These are phyloP conservation scores for Beauveria caledonica DNA, from an alignment of 2,329 filamentous ascomycete genomes.

Conservation along the genomic window DNA sequence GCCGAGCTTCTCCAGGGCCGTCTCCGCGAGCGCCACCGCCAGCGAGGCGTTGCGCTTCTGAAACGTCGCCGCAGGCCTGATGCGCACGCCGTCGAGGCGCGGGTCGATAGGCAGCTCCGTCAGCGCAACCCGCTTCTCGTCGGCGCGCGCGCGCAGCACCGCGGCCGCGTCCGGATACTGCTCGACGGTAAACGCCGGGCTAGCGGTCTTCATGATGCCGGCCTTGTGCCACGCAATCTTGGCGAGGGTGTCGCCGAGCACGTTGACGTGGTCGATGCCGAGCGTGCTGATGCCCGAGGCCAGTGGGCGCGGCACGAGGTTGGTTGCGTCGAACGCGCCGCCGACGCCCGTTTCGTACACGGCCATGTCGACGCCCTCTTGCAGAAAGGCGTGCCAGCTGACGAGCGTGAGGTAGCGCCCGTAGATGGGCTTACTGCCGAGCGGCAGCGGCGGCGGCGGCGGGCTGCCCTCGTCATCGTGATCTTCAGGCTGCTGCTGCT, in stretches of 20 bases:
- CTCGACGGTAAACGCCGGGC: conserved; percentile 48
- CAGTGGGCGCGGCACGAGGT: conserved; percentile 50
- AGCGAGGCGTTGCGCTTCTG: conserved; percentile 52
- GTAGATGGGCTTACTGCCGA: conserved; percentile 44
- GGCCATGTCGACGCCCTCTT: conserved; percentile 52
- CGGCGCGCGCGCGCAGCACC: conserved; percentile 42
- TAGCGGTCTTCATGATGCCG: conserved; percentile 57
- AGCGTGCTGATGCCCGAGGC: conserved; percentile 57
- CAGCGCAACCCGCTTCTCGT: conserved; percentile 41
- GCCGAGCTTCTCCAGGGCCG: conserved; percentile 38
- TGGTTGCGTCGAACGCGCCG: conserved; percentile 61
- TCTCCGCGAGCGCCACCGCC: conserved; percentile 44
- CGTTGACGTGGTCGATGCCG: conserved; percentile 59
- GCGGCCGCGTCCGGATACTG: conserved; percentile 38
- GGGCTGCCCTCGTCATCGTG: background rate
- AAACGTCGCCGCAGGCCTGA: conserved; percentile 46
- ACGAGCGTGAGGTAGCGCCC: conserved; percentile 57
- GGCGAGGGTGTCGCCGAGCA: conserved; percentile 53
- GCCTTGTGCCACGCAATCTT: conserved; percentile 69
- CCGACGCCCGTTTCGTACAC: conserved; percentile 62
- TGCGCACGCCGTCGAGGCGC: conserved; percentile 36
- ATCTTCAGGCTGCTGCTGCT: background rate
- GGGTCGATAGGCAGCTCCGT: conserved; percentile 38
- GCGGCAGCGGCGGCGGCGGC: conserved; percentile 26
- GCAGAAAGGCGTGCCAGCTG: conserved; percentile 57